A percentile compares a stretch with the other conserved stretches of the same genome.
Conservation (phyloP, 257 asterid species). For the Primulina huaijiensis region DNA sequence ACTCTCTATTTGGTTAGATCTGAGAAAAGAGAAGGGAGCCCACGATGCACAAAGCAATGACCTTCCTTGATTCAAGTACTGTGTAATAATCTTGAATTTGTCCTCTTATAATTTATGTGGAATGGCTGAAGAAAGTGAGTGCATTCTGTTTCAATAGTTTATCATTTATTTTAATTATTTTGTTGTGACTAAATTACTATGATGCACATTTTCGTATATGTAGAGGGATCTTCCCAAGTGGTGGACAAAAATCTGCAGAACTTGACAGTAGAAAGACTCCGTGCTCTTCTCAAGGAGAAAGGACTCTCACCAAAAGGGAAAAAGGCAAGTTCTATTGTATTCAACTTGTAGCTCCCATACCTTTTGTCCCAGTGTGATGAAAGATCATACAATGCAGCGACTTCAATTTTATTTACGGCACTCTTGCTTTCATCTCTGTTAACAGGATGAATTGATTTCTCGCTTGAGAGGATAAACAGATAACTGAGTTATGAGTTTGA, state of each 20-base stretch:
- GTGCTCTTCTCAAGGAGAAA: conserved; percentile 62
- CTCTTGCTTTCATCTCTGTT: neutral
- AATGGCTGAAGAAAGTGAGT: neutral
- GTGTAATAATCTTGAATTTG: neutral
- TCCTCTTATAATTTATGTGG: neutral
- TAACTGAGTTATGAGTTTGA: conserved; percentile 22
- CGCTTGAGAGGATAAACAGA: conserved; percentile 47
- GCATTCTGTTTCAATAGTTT: neutral
- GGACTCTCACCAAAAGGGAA: conserved; percentile 68
- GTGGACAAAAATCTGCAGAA: conserved; percentile 48
- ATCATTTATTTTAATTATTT: neutral
- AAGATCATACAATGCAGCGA: neutral
- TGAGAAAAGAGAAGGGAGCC: neutral
- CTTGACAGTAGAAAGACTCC: conserved; percentile 68
- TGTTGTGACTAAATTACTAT: neutral
- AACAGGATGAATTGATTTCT: conserved; percentile 66
- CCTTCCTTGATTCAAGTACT: neutral
- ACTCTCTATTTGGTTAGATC: neutral
- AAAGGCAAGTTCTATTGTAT: conserved; percentile 48
- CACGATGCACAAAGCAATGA: neutral
- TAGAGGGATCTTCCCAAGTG: conserved; percentile 34
- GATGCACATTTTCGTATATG: conserved; percentile 8
- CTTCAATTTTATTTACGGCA: neutral
- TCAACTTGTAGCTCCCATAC: neutral
- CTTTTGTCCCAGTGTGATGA: neutral